Base-by-base conservation (phyloP, 78 protist species). In the Dictyostelium firmibasis region DNA sequence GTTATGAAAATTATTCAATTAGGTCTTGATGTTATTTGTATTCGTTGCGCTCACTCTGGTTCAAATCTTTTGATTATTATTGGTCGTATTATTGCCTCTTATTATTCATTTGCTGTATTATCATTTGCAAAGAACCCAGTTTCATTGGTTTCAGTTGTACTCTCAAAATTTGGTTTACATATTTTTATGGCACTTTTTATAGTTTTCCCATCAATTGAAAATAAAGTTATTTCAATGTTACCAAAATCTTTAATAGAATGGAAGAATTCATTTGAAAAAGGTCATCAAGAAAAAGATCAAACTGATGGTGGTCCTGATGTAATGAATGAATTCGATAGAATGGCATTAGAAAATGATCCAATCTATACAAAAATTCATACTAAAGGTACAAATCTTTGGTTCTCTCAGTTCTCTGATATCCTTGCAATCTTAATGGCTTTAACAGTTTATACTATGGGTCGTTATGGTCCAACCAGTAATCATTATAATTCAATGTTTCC, bases 21-120 rank as follows among this genome's bases (percentile, higher is more conserved):
- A n/a, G 78, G 85, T 81, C 94, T 88, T 31, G 94, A 88, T 88
- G 82, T 88, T 81, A 88, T 88, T 81, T 88, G 94, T 81, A 77
- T 81, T 16, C 85, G 94, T 81, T 88, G 94, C 27, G 94, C 94
- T 69, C 94, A 88, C 81, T 81, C 87, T 81, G 94, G 86, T 31
- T 88, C 94, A 3, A 88, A 88, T 69, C 23, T 88, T 10, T 27
- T 88, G 27, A 88, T 81, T 64, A 69, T 88, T 23, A 57, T 88
- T 31, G 94, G 94, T 81, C 44, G 94, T 38, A 36, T 88, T 35
- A 88, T 88, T 38, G 94, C 94, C 2, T 81, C 87, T 2, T 88
- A 88, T 53, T 88, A 88, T 64, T 67, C 83, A 44, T 88, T 88
- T 81, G 94, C 94, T 23, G 94, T 88, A 43, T 10, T 88, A 3